phyloP scores from a whole-genome alignment of 2,329 filamentous ascomycete genomes.

The Cladophialophora exuberans region DNA sequence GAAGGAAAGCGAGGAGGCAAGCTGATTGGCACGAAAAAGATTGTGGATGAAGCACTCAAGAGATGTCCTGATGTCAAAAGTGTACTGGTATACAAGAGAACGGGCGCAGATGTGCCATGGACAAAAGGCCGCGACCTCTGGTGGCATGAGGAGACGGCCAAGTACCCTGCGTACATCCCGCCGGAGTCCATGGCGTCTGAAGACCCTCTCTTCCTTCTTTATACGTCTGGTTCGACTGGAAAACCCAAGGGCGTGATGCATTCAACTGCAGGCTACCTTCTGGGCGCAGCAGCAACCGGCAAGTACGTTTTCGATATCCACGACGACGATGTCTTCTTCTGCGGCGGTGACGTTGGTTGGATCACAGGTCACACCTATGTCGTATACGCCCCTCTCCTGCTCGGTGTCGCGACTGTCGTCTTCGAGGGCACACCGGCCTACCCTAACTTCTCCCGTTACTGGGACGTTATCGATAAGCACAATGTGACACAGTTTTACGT shows the following conservation, averaged over 20 bases:
- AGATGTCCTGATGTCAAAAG: constrained; percentile 87
- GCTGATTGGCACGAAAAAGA: constrained; percentile 97
- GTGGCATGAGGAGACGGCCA: constrained; percentile 99
- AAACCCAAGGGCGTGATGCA: constrained; percentile 99
- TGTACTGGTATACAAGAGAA: constrained; percentile 92
- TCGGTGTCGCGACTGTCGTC: constrained; percentile 92
- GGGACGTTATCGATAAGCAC: constrained; percentile 97
- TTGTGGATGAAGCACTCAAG: constrained; percentile 92
- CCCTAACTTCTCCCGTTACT: constrained; percentile 97
- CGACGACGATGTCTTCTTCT: constrained; percentile 91
- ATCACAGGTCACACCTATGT: constrained; percentile 99
- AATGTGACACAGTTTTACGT: constrained; percentile 98
- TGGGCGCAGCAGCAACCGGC: constrained; percentile 89
- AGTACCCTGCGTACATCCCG: constrained; percentile 90
- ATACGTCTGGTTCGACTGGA: constrained; percentile 96
- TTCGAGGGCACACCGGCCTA: constrained; percentile 98
- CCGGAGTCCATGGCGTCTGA: constrained; percentile 90
- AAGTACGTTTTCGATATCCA: constrained; percentile 99
- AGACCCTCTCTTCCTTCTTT: constrained; percentile 95
- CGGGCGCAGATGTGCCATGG: constrained; percentile 89
- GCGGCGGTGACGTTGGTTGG: constrained; percentile 97
- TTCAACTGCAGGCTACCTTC: constrained; percentile 91
- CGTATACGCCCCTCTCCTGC: constrained; percentile 89
- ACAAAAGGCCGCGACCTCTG: constrained; percentile 86
- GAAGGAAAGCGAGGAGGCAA: constrained; percentile 98